phyloP scores from a whole-genome alignment of 352 stramenopile species.

The Globisporangium lucens region DNA sequence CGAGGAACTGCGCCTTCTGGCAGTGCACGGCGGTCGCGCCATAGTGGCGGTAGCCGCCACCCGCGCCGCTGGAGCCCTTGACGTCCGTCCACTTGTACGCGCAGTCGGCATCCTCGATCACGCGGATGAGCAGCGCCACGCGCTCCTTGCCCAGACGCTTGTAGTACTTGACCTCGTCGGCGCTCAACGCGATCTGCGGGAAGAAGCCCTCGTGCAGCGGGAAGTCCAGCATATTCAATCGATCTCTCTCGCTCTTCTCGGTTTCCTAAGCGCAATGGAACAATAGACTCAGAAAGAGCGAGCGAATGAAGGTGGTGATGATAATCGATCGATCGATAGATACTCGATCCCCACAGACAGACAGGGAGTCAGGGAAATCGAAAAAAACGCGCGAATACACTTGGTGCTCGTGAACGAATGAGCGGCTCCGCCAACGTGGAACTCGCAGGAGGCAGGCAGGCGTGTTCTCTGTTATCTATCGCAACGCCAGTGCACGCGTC shows the following conservation, averaged over 20 bases:
- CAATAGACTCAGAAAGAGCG: slow-evolving; percentile 7
- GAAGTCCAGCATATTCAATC: slow-evolving; percentile 33
- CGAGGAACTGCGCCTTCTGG: slow-evolving; percentile 62
- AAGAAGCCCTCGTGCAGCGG: slow-evolving; percentile 73
- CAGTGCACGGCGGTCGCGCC: slow-evolving; percentile 15
- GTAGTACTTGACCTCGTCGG: slow-evolving; percentile 74
- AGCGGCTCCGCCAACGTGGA: too few species aligned
- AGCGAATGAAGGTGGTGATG: not conserved
- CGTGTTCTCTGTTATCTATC: too few species aligned
- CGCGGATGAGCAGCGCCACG: slow-evolving; percentile 56
- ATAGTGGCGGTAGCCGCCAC: not conserved
- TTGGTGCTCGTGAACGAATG: not conserved
- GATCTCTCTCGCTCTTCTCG: not conserved
- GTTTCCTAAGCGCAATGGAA: slow-evolving; percentile 1
- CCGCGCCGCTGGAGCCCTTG: slow-evolving; percentile 6
- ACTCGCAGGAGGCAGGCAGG: too few species aligned
- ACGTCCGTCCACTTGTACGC: slow-evolving; percentile 59
- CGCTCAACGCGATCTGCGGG: slow-evolving; percentile 68
- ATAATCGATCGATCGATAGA: not conserved
- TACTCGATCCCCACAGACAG: not conserved
- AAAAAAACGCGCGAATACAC: not conserved
- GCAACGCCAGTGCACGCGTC: not conserved
- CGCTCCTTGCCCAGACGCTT: slow-evolving; percentile 66
- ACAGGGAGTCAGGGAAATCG: slow-evolving; percentile 1
- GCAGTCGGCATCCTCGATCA: slow-evolving; percentile 71